A percentile compares a stretch with the other conserved stretches of the same genome.
Evolutionary conservation across 805 yeast genomes (phyloP).

Genomic region (Ogataea populi-albae): DNA sequence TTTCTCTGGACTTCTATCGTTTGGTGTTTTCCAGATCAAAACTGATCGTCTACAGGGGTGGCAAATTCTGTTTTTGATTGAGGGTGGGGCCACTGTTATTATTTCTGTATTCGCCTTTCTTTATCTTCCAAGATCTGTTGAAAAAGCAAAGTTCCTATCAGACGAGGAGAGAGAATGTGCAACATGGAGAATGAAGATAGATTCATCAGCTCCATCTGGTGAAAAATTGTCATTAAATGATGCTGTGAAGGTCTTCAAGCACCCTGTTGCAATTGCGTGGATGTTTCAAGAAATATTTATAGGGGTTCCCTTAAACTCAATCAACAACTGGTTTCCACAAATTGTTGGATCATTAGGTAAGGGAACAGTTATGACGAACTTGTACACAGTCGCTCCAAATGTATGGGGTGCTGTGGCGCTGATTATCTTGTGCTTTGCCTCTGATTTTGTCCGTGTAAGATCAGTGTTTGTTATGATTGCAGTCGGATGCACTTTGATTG

Average conservation of each 20-base stretch:
- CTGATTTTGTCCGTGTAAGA: slow-evolving; percentile 40
- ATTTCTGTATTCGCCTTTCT: slow-evolving; percentile 33
- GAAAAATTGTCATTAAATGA: slow-evolving; percentile 37
- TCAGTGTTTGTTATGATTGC: slow-evolving; percentile 39
- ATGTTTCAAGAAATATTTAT: slow-evolving; percentile 41
- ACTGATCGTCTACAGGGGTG: slow-evolving; percentile 40
- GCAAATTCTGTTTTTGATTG: slow-evolving; percentile 46
- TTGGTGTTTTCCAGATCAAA: slow-evolving; percentile 38
- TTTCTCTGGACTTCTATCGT: slow-evolving; percentile 37
- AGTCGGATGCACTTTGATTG: slow-evolving; percentile 39
- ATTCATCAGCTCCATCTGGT: slow-evolving; percentile 41
- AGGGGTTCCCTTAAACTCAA: slow-evolving; percentile 49
- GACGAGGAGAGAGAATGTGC: slow-evolving; percentile 41
- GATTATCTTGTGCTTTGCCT: slow-evolving; percentile 37
- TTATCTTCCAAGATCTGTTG: slow-evolving; percentile 38
- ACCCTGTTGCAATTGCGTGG: slow-evolving; percentile 46
- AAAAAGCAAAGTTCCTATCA: slow-evolving; percentile 35
- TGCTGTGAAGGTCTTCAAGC: slow-evolving; percentile 42
- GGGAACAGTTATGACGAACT: slow-evolving; percentile 39
- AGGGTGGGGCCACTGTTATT: slow-evolving; percentile 40
- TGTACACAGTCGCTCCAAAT: slow-evolving; percentile 48
- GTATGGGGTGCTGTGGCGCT: slow-evolving; percentile 44
- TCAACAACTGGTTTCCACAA: slow-evolving; percentile 50
- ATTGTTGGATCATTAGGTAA: slow-evolving; percentile 38
- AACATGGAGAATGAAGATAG: slow-evolving; percentile 39